These are phyloP conservation scores for Lojkania enalia DNA, from an alignment of 2,329 filamentous ascomycete species.

Conservation along the genomic window DNA sequence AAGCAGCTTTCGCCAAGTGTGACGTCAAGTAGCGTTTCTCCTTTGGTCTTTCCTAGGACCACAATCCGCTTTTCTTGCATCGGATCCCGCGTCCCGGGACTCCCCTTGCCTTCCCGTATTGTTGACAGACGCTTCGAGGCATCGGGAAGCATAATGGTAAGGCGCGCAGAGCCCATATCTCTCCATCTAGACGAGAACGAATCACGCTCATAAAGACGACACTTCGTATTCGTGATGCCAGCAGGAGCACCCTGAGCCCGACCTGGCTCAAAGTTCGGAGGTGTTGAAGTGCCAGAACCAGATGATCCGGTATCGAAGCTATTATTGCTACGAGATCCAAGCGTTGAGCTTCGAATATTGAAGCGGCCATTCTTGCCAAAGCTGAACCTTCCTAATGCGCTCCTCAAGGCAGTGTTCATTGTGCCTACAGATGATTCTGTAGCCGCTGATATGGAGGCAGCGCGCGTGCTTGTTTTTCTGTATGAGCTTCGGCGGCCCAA, in stretches of 20 bases:
- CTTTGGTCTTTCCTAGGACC: slow-evolving; percentile 70
- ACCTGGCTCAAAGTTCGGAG: slow-evolving; percentile 33
- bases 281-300: slow-evolving; percentile 47
- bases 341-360: slow-evolving; percentile 78
- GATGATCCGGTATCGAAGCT: slow-evolving; percentile 53
- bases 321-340: slow-evolving; percentile 63
- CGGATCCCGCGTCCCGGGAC: slow-evolving; percentile 44
- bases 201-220: slow-evolving; percentile 82
- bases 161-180: slow-evolving; percentile 80
- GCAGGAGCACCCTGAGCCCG: slow-evolving; percentile 52
- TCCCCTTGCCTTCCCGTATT: slow-evolving; percentile 33
- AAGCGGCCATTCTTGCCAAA: slow-evolving; percentile 70
- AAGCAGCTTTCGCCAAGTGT: slow-evolving; percentile 84
- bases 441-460: slow-evolving; percentile 61
- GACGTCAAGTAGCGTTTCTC: slow-evolving; percentile 74
- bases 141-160: slow-evolving; percentile 78
- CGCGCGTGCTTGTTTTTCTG: slow-evolving; percentile 56
- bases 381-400: slow-evolving; percentile 74
- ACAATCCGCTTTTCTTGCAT: slow-evolving; percentile 81
- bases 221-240: slow-evolving; percentile 78
- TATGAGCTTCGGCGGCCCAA: slow-evolving; percentile 59
- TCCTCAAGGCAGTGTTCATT: slow-evolving; percentile 74
- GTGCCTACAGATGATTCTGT: slow-evolving; percentile 77
- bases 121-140: slow-evolving; percentile 34
- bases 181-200: slow-evolving; percentile 77